Conservation (phyloP, 306 rosid genomes). For the Lathyrus sativus region DNA sequence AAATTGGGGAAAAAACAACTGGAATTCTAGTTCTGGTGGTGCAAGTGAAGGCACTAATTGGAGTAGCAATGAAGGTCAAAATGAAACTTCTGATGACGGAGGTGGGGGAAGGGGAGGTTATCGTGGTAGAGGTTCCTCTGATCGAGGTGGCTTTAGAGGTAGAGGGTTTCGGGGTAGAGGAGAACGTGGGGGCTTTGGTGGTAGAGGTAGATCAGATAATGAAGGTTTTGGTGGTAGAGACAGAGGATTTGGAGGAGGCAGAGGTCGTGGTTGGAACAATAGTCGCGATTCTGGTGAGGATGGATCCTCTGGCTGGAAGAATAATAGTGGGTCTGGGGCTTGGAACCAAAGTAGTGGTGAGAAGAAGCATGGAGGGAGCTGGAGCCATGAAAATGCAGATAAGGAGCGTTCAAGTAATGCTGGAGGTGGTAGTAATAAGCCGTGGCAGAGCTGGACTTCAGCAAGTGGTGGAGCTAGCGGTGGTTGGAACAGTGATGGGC, state of each 20-base stretch:
- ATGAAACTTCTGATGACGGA: conserved; percentile 45
- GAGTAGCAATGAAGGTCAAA: conserved; percentile 42
- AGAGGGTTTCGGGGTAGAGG: conserved; percentile 54
- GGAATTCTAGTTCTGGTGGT: conserved; percentile 50
- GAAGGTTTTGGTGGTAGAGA: conserved; percentile 55
- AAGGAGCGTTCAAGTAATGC: too few relatives aligned
- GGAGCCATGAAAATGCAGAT: conserved; percentile 26
- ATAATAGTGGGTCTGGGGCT: conserved; percentile 38
- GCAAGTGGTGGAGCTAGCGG: conserved; percentile 22
- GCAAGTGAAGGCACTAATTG: conserved; percentile 33
- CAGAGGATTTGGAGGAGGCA: conserved; percentile 58
- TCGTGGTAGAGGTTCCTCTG: conserved; percentile 59
- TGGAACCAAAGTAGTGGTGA: conserved; percentile 10
- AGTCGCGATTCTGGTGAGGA: conserved; percentile 44
- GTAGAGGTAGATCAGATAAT: conserved; percentile 54
- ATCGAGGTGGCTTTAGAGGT: conserved; percentile 60
- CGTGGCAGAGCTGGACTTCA: conserved; percentile 38
- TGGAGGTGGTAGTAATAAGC: too few relatives aligned
- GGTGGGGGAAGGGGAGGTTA: conserved; percentile 68
- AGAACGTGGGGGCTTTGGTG: conserved; percentile 55
- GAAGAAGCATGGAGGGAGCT: conserved; percentile 21
- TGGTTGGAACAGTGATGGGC: conserved; percentile 2
- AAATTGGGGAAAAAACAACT: conserved; percentile 44
- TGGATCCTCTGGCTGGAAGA: conserved; percentile 55
- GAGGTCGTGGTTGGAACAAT: conserved; percentile 66